phyloP scores from a whole-genome alignment of 2,329 filamentous ascomycete genomes.

The Calonectria honghensis region DNA sequence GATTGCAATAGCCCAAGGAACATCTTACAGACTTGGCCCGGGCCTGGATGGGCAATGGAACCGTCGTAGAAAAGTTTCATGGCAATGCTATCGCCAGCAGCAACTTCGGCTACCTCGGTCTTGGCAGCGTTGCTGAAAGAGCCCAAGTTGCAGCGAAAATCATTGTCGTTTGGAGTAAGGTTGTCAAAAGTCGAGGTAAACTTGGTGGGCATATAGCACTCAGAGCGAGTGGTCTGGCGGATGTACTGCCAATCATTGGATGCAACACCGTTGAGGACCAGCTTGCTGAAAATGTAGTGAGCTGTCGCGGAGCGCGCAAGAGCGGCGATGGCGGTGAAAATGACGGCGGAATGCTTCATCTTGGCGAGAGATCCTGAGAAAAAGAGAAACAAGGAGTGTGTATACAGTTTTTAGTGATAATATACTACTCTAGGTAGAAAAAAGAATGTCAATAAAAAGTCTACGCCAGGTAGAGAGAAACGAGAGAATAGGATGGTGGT shows the following conservation, averaged over 20 bases:
- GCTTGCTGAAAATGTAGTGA: slow-evolving; percentile 55
- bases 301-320: slow-evolving; percentile 49
- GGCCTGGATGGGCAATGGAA: slow-evolving; percentile 48
- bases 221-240: slow-evolving; percentile 39
- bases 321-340: slow-evolving; percentile 29
- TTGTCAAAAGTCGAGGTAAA: slow-evolving; percentile 35
- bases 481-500: background rate
- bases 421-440: slow-evolving; percentile 13
- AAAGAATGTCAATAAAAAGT: background rate
- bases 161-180: slow-evolving; percentile 29
- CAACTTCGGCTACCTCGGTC: slow-evolving; percentile 38
- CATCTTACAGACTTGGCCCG: slow-evolving; percentile 44
- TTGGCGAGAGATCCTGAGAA: background rate
- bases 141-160: slow-evolving; percentile 43
- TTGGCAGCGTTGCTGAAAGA: slow-evolving; percentile 32
- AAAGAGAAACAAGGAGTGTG: background rate
- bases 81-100: slow-evolving; percentile 45
- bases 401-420: background rate
- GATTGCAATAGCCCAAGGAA: background rate
- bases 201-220: slow-evolving; percentile 46
- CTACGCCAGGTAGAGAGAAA: background rate
- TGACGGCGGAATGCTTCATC: slow-evolving; percentile 36
- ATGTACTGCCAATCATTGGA: slow-evolving; percentile 47
- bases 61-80: slow-evolving; percentile 48
- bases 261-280: slow-evolving; percentile 48